These are phyloP conservation scores for Mycena belliarum DNA, from an alignment of 768 basidiomycete genomes.

Conservation along the genomic window DNA sequence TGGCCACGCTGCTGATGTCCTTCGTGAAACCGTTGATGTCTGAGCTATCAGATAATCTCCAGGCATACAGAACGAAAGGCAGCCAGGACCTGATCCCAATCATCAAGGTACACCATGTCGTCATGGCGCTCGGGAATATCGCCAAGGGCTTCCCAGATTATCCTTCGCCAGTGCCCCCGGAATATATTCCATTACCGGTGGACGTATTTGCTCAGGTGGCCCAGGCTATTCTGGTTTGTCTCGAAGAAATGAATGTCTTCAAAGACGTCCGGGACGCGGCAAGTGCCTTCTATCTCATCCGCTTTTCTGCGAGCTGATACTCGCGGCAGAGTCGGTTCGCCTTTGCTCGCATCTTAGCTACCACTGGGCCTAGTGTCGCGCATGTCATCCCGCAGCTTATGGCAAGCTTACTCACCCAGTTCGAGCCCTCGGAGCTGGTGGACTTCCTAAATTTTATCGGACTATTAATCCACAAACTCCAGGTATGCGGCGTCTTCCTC, in stretches of 20 bases:
- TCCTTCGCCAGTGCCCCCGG: slow-evolving; percentile 65
- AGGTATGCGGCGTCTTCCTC: slow-evolving; percentile 47
- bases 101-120: slow-evolving; percentile 85
- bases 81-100: slow-evolving; percentile 74
- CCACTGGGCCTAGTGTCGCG: slow-evolving; percentile 83
- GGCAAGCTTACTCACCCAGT: slow-evolving; percentile 86
- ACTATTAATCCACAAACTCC: slow-evolving; percentile 86
- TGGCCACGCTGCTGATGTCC: slow-evolving; percentile 68
- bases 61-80: slow-evolving; percentile 55
- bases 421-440: slow-evolving; percentile 88
- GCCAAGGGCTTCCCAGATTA: slow-evolving; percentile 97
- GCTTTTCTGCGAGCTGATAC: slow-evolving; percentile 3
- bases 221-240: slow-evolving; percentile 81
- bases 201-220: slow-evolving; percentile 84
- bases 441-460: slow-evolving; percentile 97
- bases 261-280: slow-evolving; percentile 93
- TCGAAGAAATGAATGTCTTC: slow-evolving; percentile 86
- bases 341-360: slow-evolving; percentile 89
- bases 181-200: slow-evolving; percentile 68
- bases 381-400: slow-evolving; percentile 88
- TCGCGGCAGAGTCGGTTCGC: slow-evolving; percentile 78
- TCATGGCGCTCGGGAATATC: slow-evolving; percentile 92
- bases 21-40: slow-evolving; percentile 82
- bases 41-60: slow-evolving; percentile 60
- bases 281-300: slow-evolving; percentile 8